Conservation (phyloP, 805 yeast genomes). For the Yarrowia deformans region DNA sequence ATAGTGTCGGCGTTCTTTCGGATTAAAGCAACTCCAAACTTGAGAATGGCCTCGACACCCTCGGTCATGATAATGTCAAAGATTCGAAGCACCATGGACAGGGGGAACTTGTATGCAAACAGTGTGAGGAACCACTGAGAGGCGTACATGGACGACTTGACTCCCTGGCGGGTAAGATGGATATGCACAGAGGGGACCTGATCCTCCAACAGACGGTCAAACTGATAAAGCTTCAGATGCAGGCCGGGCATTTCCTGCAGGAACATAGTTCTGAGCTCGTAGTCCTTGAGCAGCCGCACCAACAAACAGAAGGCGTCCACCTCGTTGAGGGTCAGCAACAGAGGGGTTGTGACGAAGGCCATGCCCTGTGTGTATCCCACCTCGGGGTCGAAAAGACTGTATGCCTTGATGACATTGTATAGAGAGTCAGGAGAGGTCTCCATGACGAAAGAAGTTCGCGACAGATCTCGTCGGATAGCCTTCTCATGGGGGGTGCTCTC, state of each 20-base stretch:
- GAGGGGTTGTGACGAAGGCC: constrained; percentile 90
- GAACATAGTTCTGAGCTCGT: constrained; percentile 78
- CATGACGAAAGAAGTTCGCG: constrained; percentile 84
- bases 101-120: constrained; percentile 93
- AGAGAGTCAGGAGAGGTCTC: constrained; percentile 63
- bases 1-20: constrained; percentile 67
- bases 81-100: constrained; percentile 84
- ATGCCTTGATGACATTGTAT: constrained; percentile 79
- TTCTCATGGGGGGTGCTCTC: constrained; percentile 70
- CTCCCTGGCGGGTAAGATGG: constrained; percentile 85
- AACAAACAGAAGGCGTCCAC: constrained; percentile 84
- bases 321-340: constrained; percentile 79
- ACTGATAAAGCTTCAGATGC: constrained; percentile 83
- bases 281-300: constrained; percentile 82
- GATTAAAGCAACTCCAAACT: constrained; percentile 85
- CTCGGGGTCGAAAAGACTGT: constrained; percentile 84
- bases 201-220: constrained; percentile 86
- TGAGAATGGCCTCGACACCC: constrained; percentile 85
- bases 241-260: constrained; percentile 94
- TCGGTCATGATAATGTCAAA: constrained; percentile 89
- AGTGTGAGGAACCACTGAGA: constrained; percentile 97
- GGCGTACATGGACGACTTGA: constrained; percentile 93
- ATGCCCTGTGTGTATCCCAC: constrained; percentile 98
- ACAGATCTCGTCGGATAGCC: constrained; percentile 79
- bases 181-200: constrained; percentile 71